Conservation (phyloP, 2,329 filamentous ascomycete species). For the Botrytis medusae region DNA sequence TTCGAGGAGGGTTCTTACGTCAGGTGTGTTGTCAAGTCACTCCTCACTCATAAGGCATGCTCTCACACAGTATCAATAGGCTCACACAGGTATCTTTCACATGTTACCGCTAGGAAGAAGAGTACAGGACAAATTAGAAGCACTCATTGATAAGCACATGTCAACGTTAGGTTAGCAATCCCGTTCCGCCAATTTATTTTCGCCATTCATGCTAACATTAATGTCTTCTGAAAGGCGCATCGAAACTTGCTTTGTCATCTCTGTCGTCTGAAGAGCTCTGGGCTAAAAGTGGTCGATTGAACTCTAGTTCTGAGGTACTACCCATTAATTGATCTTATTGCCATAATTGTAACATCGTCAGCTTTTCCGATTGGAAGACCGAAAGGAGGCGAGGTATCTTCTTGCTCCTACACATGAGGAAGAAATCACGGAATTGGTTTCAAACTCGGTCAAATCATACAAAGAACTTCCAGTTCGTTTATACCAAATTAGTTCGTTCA, state of each 20-base stretch:
- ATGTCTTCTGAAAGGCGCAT: constrained; percentile 57
- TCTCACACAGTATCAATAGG: constrained; percentile 49
- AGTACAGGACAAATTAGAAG: constrained; percentile 85
- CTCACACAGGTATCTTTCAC: constrained; percentile 89
- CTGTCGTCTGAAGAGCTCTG: constrained; percentile 84
- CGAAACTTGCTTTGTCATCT: constrained; percentile 78
- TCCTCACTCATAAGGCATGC: not conserved
- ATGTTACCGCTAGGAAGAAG: constrained; percentile 82
- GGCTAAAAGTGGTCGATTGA: constrained; percentile 79
- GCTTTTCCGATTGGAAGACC: constrained; percentile 78
- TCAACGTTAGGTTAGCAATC: constrained; percentile 57
- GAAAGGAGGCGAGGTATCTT: constrained; percentile 71
- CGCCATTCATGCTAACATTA: not conserved
- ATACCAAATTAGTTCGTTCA: constrained; percentile 76
- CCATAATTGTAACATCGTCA: constrained; percentile 41
- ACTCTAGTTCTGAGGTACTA: constrained; percentile 68
- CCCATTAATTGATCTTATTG: not conserved
- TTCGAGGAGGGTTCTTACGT: constrained; percentile 71
- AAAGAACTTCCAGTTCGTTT: constrained; percentile 81
- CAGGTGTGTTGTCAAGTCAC: constrained; percentile 52
- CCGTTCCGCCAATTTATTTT: constrained; percentile 12
- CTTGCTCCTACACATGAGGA: constrained; percentile 95
- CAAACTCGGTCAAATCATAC: constrained; percentile 72
- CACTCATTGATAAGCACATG: constrained; percentile 89
- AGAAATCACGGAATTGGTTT: constrained; percentile 84